Evolutionary conservation across 805 yeast genomes (phyloP).

Genomic region (Starmerella apicola): DNA sequence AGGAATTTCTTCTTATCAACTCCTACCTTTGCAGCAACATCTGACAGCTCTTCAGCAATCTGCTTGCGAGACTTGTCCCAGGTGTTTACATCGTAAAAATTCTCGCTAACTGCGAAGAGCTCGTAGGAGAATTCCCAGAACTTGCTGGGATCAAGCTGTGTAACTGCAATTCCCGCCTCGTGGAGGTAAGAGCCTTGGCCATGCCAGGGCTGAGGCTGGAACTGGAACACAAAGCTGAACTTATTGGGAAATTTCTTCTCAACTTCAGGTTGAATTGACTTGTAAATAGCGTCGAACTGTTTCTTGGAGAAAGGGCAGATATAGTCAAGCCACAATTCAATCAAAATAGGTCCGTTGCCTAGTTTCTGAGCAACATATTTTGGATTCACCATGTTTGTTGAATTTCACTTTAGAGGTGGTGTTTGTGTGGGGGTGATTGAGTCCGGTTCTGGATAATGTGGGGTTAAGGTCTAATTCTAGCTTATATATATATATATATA

Average conservation of each 20-base stretch:
- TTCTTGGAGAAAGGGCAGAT: conserved; percentile 64
- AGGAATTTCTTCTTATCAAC: conserved; percentile 31
- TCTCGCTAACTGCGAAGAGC: conserved; percentile 42
- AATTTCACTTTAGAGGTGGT: too few species aligned
- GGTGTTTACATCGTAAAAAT: conserved; percentile 52
- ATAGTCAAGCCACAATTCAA: conserved; percentile 23
- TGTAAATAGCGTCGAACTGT: conserved; percentile 43
- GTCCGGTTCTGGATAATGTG: too few species aligned
- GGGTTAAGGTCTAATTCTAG: too few species aligned
- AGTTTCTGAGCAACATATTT: conserved; percentile 18
- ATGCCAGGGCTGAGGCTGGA: conserved; percentile 89
- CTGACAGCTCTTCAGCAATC: conserved; percentile 41
- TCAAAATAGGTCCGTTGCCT: conserved; percentile 18
- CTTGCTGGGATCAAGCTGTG: conserved; percentile 37
- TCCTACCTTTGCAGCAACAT: conserved; percentile 35
- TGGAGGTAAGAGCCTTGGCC: conserved; percentile 54
- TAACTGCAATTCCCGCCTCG: conserved; percentile 62
- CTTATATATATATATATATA: neutral
- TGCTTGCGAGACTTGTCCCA: conserved; percentile 43
- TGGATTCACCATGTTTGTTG: conserved; percentile 22
- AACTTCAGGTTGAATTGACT: conserved; percentile 39
- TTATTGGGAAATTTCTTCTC: conserved; percentile 35
- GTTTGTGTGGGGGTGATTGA: too few species aligned
- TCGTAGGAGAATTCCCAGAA: conserved; percentile 48
- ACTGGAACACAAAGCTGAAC: conserved; percentile 51